A percentile compares a stretch with the other conserved stretches of the same genome.
These are phyloP conservation scores for Phytophthora europaea DNA, from an alignment of 352 stramenopile species.

Conservation along the genomic window DNA sequence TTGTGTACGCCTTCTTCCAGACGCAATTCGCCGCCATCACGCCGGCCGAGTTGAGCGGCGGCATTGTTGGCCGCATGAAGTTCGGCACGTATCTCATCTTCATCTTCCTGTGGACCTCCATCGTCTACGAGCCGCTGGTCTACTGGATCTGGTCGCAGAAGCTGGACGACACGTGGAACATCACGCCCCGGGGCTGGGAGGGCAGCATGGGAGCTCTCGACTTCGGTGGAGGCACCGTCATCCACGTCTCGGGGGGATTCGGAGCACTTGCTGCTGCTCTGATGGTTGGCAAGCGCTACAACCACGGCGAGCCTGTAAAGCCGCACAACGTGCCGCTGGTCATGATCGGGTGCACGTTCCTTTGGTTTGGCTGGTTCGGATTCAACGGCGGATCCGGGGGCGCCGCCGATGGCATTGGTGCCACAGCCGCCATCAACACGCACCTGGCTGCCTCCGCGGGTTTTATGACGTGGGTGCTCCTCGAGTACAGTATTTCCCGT, in stretches of 20 bases:
- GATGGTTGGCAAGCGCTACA: constrained; percentile 74
- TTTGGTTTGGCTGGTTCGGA: constrained; percentile 87
- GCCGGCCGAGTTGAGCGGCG: constrained; percentile 71
- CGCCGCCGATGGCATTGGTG: constrained; percentile 63
- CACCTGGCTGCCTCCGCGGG: constrained; percentile 64
- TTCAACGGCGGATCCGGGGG: constrained; percentile 79
- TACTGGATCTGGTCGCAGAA: constrained; percentile 83
- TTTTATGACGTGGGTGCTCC: constrained; percentile 68
- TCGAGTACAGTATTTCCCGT: constrained; percentile 59
- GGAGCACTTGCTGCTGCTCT: constrained; percentile 68
- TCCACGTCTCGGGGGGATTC: constrained; percentile 81
- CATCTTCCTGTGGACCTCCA: constrained; percentile 74
- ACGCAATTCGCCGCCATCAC: constrained; percentile 86
- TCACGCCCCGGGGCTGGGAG: constrained; percentile 60
- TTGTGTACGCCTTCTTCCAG: constrained; percentile 82
- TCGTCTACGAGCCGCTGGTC: constrained; percentile 87
- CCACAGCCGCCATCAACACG: constrained; percentile 73
- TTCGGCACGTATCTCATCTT: constrained; percentile 82
- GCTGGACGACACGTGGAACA: constrained; percentile 56
- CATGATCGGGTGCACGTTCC: constrained; percentile 73
- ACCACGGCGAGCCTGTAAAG: constrained; percentile 70
- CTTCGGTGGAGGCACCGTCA: constrained; percentile 84
- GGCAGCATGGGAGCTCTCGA: constrained; percentile 72
- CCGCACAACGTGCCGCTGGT: constrained; percentile 85
- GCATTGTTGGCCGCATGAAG: constrained; percentile 84